Evolutionary conservation across 2,329 filamentous ascomycete species (phyloP).

Genomic region (Paracorniculantispora psalliotae): DNA sequence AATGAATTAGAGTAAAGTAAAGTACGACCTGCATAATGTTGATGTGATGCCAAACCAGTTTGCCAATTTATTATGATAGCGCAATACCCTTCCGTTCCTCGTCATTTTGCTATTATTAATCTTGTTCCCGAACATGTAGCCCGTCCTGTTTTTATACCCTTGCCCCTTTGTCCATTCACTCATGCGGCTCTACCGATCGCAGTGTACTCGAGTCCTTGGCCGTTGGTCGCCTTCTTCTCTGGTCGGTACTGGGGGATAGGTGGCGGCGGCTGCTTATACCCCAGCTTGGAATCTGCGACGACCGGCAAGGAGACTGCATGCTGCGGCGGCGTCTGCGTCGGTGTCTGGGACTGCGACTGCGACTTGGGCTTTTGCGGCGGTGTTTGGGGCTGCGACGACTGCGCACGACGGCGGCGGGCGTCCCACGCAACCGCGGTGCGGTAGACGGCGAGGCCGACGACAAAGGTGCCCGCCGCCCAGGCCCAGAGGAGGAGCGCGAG

Average conservation of each 20-base stretch:
- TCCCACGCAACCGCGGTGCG: slow-evolving; percentile 24
- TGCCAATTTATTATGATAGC: neutral
- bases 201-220: neutral
- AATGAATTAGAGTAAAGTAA: neutral
- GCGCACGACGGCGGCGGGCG: neutral
- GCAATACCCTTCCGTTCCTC: neutral
- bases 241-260: slow-evolving; percentile 2
- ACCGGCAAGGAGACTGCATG: neutral
- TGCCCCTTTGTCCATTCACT: neutral
- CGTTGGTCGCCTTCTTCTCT: neutral
- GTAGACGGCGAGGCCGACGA: slow-evolving; percentile 44
- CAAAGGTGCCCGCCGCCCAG: slow-evolving; percentile 59
- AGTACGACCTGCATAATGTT: neutral
- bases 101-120: neutral
- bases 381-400: neutral
- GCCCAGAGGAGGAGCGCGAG: slow-evolving; percentile 61
- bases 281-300: neutral
- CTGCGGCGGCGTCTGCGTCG: neutral
- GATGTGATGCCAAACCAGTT: neutral
- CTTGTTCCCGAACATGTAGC: neutral
- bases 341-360: neutral
- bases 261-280: neutral
- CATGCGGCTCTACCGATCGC: neutral
- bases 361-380: neutral
- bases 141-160: neutral